Evolutionary conservation across 441 rosid species (phyloP), one percentile per base, ranked within the genome.

Genomic region (Erodium texanum): DNA sequence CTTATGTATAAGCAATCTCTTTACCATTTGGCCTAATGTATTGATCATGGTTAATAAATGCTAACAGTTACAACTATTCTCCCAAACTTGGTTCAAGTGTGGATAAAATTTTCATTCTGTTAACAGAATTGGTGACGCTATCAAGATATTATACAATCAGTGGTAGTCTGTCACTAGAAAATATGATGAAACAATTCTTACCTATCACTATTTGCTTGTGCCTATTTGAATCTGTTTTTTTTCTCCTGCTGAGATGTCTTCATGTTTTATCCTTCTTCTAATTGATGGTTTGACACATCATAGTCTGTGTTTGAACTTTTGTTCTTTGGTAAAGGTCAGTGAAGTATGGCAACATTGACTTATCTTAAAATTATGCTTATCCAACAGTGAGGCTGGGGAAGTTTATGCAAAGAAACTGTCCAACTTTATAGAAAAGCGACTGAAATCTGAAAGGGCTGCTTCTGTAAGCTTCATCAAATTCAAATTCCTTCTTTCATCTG

Each of bases 361-460:
- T 58, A 58, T 58, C 62, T 58, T 58, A 58, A 20, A 58, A 22
- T 22, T 58, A 19, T 58, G 61, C 73, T 72, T 62, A 74, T 68
- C 73, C 75, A 34, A 71, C 87, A 90, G 99, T 83, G 97, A 85
- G 67, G 52, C 81, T 34, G 98, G 98, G 74, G 95, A 90, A 79
- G 75, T 95, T 68, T 95, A 92, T 81, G 79, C 89, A 1, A 89
- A 87, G 85, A 95, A 95, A 81, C 97, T 95, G 59, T 82, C 92
- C 15, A 86, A 89, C 82, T 95, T 95, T 70, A 83, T 95, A 2
- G 99, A 86, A 79, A 95, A 92, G 81, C 85, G 97, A 71, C 82
- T 95, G 75, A 92, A 87, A 87, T 80, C 90, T 79, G 99, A 92
- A 83, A 92, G 89, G 79, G 89, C 98, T 62, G 99, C 99, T 73